A percentile compares a stretch with the other conserved stretches of the same genome.
Conservation (phyloP, 2,329 filamentous ascomycete species). For the Scorias spongiosa region DNA sequence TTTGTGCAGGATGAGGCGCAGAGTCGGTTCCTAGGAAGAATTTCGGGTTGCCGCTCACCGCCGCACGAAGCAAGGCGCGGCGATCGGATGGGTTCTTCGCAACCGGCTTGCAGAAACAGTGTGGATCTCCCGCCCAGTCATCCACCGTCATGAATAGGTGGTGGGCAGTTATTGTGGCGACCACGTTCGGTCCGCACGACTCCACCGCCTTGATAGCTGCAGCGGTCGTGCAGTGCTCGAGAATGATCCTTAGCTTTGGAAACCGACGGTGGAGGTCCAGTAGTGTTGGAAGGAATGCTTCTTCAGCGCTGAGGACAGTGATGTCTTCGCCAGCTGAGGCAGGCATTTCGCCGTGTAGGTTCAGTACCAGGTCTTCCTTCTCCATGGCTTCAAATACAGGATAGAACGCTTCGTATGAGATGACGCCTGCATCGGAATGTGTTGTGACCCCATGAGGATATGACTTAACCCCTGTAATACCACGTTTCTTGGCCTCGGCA, state of each 20-base stretch:
- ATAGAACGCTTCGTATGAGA: conserved; percentile 55
- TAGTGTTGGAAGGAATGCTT: conserved; percentile 67
- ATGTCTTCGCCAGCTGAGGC: conserved; percentile 28
- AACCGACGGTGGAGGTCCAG: conserved; percentile 58
- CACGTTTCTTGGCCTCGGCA: conserved; percentile 54
- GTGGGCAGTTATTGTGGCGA: conserved; percentile 70
- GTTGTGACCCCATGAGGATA: conserved; percentile 46
- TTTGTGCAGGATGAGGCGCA: conserved; percentile 50
- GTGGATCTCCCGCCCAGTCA: conserved; percentile 52
- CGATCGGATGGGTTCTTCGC: conserved; percentile 53
- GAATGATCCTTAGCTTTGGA: conserved; percentile 48
- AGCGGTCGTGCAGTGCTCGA: conserved; percentile 80
- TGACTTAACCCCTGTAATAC: conserved; percentile 58
- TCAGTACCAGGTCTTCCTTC: conserved; percentile 63
- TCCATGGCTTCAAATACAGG: conserved; percentile 85
- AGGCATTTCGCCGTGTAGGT: conserved; percentile 84
- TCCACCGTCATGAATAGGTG: conserved; percentile 71
- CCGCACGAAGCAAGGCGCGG: conserved; percentile 53
- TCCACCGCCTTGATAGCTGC: conserved; percentile 67
- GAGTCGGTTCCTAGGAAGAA: conserved; percentile 66
- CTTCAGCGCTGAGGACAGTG: conserved; percentile 49
- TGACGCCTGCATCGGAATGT: conserved; percentile 51
- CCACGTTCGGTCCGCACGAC: conserved; percentile 62
- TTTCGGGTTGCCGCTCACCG: conserved; percentile 43
- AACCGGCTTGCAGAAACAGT: conserved; percentile 65